Conservation (phyloP, 2,329 filamentous ascomycete species). For the Chalaropsis thielavioides region DNA sequence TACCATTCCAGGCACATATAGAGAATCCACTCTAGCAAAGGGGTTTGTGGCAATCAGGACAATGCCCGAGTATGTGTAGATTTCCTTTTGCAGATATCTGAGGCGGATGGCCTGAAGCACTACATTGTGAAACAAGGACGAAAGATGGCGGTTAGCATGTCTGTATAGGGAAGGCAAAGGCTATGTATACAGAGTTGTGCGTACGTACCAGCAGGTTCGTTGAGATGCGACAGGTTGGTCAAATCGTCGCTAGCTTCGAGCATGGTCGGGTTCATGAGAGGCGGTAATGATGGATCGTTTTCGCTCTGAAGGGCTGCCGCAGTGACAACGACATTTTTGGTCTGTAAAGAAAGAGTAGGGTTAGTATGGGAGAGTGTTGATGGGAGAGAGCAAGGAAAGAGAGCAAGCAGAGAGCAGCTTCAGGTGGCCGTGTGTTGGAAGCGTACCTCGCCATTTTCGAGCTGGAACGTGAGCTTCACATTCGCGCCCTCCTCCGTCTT, state of each 20-base stretch:
- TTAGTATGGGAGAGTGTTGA: background rate
- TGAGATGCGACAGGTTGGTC: conserved; percentile 92
- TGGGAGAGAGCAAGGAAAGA: background rate
- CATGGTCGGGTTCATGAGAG: conserved; percentile 95
- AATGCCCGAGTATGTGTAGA: conserved; percentile 98
- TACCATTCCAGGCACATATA: conserved; percentile 99
- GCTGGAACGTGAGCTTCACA: conserved; percentile 70
- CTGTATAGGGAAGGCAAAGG: background rate
- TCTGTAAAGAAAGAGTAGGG: conserved; percentile 34
- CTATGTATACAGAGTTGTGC: background rate
- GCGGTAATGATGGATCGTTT: conserved; percentile 66
- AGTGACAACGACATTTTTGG: conserved; percentile 65
- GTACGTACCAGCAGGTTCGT: conserved; percentile 80
- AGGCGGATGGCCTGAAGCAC: conserved; percentile 95
- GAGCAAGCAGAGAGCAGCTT: background rate
- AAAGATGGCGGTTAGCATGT: background rate
- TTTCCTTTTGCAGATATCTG: conserved; percentile 95
- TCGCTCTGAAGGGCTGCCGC: conserved; percentile 60
- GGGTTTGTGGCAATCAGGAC: conserved; percentile 97
- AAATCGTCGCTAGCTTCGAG: conserved; percentile 97
- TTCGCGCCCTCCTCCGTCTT: conserved; percentile 76
- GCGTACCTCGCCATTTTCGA: conserved; percentile 85
- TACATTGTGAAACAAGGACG: conserved; percentile 26
- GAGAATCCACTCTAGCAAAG: conserved; percentile 89
- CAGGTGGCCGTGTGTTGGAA: background rate